Conservation (phyloP, 805 yeast species). For the Saccharomycopsis lassenensis region DNA sequence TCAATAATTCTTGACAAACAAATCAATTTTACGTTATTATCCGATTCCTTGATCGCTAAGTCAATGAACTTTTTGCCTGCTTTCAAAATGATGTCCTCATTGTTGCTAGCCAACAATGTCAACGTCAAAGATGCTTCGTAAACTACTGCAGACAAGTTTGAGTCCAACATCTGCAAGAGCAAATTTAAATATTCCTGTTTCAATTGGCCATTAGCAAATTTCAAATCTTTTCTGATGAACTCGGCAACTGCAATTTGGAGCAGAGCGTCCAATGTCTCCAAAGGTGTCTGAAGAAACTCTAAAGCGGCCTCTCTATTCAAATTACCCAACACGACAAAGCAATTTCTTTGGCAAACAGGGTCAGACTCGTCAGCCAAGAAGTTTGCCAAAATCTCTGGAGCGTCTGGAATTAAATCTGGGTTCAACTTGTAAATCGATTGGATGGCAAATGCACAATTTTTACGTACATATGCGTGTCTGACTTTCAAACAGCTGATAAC, state of each 20-base stretch:
- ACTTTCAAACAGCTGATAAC: constrained; percentile 87
- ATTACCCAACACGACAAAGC: constrained; percentile 76
- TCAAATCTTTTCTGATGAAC: constrained; percentile 77
- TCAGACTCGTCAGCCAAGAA: constrained; percentile 79
- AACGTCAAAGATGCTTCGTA: constrained; percentile 88
- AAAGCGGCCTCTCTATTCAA: constrained; percentile 80
- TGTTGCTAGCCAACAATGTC: constrained; percentile 41
- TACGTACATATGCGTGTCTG: constrained; percentile 96
- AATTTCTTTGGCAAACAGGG: constrained; percentile 90
- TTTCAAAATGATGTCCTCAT: constrained; percentile 55
- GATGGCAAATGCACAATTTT: constrained; percentile 90
- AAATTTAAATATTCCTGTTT: constrained; percentile 62
- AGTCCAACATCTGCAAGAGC: constrained; percentile 61
- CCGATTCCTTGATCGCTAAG: constrained; percentile 85
- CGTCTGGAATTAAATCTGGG: constrained; percentile 87
- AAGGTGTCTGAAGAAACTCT: constrained; percentile 64
- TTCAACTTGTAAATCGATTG: constrained; percentile 72
- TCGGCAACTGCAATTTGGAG: constrained; percentile 85
- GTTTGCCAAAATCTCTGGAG: constrained; percentile 68
- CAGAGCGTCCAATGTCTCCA: constrained; percentile 60
- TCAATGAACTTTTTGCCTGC: constrained; percentile 85
- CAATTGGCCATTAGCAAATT: constrained; percentile 44
- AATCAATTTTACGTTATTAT: constrained; percentile 87
- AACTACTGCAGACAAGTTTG: constrained; percentile 59
- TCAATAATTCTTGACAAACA: constrained; percentile 79